These are phyloP conservation scores for Rhinocladiella mackenziei DNA, from an alignment of 2,329 filamentous ascomycete species.

Conservation along the genomic window DNA sequence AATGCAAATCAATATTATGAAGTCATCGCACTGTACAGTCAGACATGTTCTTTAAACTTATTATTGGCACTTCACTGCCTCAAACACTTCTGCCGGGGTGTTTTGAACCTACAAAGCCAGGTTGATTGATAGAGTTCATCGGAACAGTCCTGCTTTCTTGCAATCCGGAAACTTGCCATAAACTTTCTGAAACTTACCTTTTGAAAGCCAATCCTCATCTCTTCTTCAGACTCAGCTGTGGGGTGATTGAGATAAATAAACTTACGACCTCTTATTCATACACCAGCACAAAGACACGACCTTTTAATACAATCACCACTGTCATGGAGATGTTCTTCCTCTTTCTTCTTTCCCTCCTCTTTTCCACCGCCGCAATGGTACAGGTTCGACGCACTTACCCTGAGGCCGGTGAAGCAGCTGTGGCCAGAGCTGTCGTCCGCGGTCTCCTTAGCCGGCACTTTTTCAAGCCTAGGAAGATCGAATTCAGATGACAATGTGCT, in stretches of 20 bases:
- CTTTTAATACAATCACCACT: not conserved
- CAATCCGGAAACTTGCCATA: not conserved
- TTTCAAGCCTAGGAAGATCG: not conserved
- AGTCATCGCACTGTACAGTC: too few species aligned
- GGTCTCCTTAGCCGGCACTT: not conserved
- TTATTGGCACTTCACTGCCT: too few species aligned
- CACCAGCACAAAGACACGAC: not conserved
- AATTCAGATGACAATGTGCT: too few species aligned
- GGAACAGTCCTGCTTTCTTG: too few species aligned
- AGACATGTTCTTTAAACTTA: too few species aligned
- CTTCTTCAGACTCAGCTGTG: not conserved
- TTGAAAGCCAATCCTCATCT: not conserved
- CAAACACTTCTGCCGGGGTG: too few species aligned
- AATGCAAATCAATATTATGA: too few species aligned
- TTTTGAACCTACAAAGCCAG: too few species aligned
- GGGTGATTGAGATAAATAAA: too few species aligned
- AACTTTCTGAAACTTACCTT: too few species aligned
- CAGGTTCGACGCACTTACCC: not conserved
- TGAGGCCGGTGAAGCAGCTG: not conserved
- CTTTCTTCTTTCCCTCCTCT: conserved; percentile 1
- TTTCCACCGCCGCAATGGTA: not conserved
- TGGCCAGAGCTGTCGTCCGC: not conserved
- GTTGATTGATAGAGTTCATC: too few species aligned
- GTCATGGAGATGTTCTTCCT: not conserved
- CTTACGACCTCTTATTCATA: too few species aligned